Base-by-base conservation (phyloP, 768 basidiomycete genomes). In the Termitomyces heimii region DNA sequence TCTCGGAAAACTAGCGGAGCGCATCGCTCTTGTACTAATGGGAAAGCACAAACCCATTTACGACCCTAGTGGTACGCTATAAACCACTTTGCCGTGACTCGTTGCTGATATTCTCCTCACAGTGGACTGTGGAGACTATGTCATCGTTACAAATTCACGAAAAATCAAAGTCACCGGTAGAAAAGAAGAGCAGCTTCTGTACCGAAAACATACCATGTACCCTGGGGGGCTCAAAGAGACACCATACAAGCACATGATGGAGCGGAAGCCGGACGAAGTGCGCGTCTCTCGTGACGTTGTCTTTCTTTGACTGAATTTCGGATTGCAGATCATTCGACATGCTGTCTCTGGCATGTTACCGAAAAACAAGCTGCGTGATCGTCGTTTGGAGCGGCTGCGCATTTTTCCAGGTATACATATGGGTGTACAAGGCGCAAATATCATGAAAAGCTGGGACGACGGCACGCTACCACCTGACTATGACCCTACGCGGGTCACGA, bases 11-110 rank as follows among this genome's bases (percentile, higher is more conserved):
- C 82, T 98, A 10, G 95, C 97, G 6, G 88, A 91, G 65, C 82
- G 93, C 35, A 97, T 99, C 64, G 96, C 97, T 3, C 82, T 92
- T 57, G 94, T 94, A 32, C 80, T 99, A 46, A 98, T 98, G 96
- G 97, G 96, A 67, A 99, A 98, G 75, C 94, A 98, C 72, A 99
- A 98, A 68, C 95, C 96, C 6, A 92, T 95, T 40, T 98, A 92
- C 66, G 94, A 98, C 73, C 93, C 92, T 10, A 82, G 88, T 62
- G 83, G 96, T 94, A 60, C 57, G 88, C 74, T 7, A 40, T 5
- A 9, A 40, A 9, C 9, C 2, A 29, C 20, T 39, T 5, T 20
- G 50, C 3, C 9, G 35, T 45, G 13, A 51, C 39, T 26, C 22
- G 18, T 7, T 24, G 12, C 2, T 32, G 13, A 34, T 16, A 29